Evolutionary conservation across 768 basidiomycete genomes (phyloP).

Genomic region (Boletus reticulatus): DNA sequence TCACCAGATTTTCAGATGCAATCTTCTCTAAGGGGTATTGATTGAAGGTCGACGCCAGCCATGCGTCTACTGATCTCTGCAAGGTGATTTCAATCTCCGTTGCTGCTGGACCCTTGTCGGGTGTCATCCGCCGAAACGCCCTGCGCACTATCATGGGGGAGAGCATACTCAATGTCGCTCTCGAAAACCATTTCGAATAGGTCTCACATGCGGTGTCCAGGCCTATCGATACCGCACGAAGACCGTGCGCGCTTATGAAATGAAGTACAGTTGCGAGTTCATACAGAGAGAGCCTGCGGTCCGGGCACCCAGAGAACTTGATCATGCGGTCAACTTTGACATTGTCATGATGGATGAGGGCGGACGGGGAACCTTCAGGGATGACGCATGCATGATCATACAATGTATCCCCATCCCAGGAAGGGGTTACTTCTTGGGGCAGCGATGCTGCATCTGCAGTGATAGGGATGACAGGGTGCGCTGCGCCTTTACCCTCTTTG

Average conservation of each 20-base stretch:
- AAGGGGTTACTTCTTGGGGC: background rate
- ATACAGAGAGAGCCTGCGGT: conserved; percentile 8
- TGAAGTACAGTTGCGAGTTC: conserved; percentile 11
- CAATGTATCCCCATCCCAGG: background rate
- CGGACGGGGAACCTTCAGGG: background rate
- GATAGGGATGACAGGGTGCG: conserved; percentile 10
- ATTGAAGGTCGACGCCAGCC: conserved; percentile 7
- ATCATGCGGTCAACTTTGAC: background rate
- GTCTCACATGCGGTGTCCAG: conserved; percentile 11
- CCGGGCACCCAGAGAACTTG: background rate
- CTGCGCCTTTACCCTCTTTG: background rate
- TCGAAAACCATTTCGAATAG: conserved; percentile 11
- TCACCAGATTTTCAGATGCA: conserved; percentile 4
- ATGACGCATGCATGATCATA: conserved; percentile 16
- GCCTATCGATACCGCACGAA: background rate
- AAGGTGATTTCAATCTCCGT: background rate
- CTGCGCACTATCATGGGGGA: background rate
- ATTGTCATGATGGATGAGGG: conserved; percentile 3
- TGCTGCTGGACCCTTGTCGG: background rate
- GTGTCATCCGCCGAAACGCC: background rate
- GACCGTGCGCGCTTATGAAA: conserved; percentile 5
- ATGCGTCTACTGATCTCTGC: conserved; percentile 4
- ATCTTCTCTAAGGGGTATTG: conserved; percentile 4
- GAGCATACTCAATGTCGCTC: conserved; percentile 1
- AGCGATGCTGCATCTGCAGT: background rate